A percentile compares a stretch with the other conserved stretches of the same genome.
phyloP scores from a whole-genome alignment of 1,284 basidiomycete species.

The Sparassis latifolia region DNA sequence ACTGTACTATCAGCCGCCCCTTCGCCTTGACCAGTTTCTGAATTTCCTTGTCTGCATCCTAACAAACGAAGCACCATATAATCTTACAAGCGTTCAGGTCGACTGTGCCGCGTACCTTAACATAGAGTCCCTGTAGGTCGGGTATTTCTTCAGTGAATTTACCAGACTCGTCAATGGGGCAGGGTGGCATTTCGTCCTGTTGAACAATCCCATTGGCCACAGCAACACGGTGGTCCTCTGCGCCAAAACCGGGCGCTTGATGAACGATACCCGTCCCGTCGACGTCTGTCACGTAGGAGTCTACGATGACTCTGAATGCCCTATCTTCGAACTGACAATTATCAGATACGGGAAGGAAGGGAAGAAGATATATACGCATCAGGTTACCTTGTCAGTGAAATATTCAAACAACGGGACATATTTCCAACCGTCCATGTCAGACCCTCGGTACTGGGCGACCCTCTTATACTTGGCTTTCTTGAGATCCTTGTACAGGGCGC shows the following conservation, averaged over 20 bases:
- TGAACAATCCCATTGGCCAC: constrained; percentile 79
- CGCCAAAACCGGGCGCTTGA: constrained; percentile 97
- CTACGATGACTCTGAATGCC: constrained; percentile 86
- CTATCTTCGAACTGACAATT: constrained; percentile 75
- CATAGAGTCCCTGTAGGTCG: constrained; percentile 84
- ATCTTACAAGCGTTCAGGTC: not conserved
- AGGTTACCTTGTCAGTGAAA: constrained; percentile 82
- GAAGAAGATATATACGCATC: constrained; percentile 77
- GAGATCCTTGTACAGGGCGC: constrained; percentile 93
- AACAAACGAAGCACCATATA: not conserved
- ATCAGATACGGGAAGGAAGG: not conserved
- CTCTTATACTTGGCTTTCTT: constrained; percentile 98
- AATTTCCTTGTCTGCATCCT: constrained; percentile 93
- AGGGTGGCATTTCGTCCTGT: constrained; percentile 90
- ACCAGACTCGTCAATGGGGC: constrained; percentile 89
- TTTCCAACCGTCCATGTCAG: constrained; percentile 93
- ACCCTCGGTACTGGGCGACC: constrained; percentile 79
- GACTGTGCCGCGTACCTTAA: constrained; percentile 66
- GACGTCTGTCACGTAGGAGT: constrained; percentile 90
- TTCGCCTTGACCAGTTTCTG: constrained; percentile 88
- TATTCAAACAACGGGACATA: constrained; percentile 95
- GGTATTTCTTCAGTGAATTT: constrained; percentile 85
- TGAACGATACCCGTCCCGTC: constrained; percentile 99
- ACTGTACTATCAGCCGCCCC: constrained; percentile 85
- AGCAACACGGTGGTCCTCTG: constrained; percentile 95